Percentiles rank a stretch among this genome's conserved stretches.
phyloP scores from a whole-genome alignment of 352 stramenopile species.

The Phytopythium mirpurense region DNA sequence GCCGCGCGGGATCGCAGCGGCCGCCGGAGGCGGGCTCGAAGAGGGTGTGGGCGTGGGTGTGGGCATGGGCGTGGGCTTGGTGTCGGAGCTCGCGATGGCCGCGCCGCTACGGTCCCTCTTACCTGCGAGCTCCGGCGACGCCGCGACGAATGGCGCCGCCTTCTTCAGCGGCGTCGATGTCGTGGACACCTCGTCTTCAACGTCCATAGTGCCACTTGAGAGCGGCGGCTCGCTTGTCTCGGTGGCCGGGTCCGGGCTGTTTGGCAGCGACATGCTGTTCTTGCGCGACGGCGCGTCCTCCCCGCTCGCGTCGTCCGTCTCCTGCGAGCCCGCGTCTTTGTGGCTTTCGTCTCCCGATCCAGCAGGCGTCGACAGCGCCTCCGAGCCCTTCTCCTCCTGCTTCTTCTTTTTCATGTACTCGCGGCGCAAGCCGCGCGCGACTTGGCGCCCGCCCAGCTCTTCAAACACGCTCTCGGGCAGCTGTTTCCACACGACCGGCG shows the following conservation, averaged over 20 bases:
- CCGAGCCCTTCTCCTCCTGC: slow-evolving; percentile 70
- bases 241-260: slow-evolving; percentile 41
- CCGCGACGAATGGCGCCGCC: slow-evolving; percentile 11
- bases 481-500: slow-evolving; percentile 81
- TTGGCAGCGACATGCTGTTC: slow-evolving; percentile 34
- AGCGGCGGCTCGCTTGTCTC: slow-evolving; percentile 19
- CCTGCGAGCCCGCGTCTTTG: slow-evolving; percentile 52
- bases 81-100: not conserved
- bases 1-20: not conserved
- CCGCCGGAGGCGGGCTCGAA: not conserved
- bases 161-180: slow-evolving; percentile 32
- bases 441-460: slow-evolving; percentile 68
- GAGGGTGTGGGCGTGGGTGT: too few relatives aligned
- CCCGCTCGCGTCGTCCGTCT: slow-evolving; percentile 48
- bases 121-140: slow-evolving; percentile 4
- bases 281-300: slow-evolving; percentile 22
- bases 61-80: slow-evolving; percentile 1
- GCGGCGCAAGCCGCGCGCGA: slow-evolving; percentile 51
- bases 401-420: slow-evolving; percentile 87
- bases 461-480: slow-evolving; percentile 83
- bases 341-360: slow-evolving; percentile 44
- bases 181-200: slow-evolving; percentile 24
- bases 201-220: slow-evolving; percentile 12
- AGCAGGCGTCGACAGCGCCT: slow-evolving; percentile 27
- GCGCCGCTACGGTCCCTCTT: slow-evolving; percentile 9